Evolutionary conservation across 1,284 basidiomycete species (phyloP).

Genomic region (Anthracocystis panici-leucophaei): DNA sequence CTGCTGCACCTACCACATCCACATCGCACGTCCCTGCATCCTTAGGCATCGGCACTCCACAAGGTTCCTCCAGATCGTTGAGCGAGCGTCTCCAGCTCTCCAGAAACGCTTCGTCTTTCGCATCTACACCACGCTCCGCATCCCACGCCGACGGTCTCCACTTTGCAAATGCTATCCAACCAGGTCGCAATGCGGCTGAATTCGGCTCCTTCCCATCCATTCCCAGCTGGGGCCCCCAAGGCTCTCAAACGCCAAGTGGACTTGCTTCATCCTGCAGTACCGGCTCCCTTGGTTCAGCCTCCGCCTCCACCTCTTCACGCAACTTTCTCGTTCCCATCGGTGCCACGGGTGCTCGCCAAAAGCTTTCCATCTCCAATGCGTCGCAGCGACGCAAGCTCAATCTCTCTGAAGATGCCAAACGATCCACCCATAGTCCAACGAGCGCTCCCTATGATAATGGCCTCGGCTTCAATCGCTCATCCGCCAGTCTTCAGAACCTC

Average conservation of each 20-base stretch:
- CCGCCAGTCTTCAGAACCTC: slow-evolving; percentile 22
- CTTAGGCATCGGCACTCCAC: slow-evolving; percentile 31
- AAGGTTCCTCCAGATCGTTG: slow-evolving; percentile 10
- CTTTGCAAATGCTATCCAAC: slow-evolving; percentile 14
- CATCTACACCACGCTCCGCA: slow-evolving; percentile 3
- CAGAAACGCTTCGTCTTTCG: slow-evolving; percentile 14
- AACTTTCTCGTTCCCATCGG: slow-evolving; percentile 65
- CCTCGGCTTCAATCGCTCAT: slow-evolving; percentile 21
- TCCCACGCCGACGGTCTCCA: slow-evolving; percentile 26
- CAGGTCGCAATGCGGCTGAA: slow-evolving; percentile 6
- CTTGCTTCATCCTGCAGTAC: slow-evolving; percentile 21
- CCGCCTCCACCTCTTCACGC: slow-evolving; percentile 32
- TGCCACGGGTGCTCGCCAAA: slow-evolving; percentile 62
- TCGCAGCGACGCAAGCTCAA: slow-evolving; percentile 48
- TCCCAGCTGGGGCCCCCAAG: slow-evolving; percentile 17
- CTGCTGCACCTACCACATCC: slow-evolving; percentile 2
- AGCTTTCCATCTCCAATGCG: slow-evolving; percentile 57
- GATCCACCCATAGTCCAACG: slow-evolving; percentile 11
- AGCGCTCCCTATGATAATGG: neutral
- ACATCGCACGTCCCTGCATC: slow-evolving; percentile 36
- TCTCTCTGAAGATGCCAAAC: slow-evolving; percentile 35
- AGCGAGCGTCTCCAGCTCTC: slow-evolving; percentile 32
- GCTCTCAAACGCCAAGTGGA: slow-evolving; percentile 3
- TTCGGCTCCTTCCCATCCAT: slow-evolving; percentile 23
- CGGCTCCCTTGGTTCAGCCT: slow-evolving; percentile 21